Conservation (phyloP, 1,139 yeast species). For the Suhomyces wounanorum region DNA sequence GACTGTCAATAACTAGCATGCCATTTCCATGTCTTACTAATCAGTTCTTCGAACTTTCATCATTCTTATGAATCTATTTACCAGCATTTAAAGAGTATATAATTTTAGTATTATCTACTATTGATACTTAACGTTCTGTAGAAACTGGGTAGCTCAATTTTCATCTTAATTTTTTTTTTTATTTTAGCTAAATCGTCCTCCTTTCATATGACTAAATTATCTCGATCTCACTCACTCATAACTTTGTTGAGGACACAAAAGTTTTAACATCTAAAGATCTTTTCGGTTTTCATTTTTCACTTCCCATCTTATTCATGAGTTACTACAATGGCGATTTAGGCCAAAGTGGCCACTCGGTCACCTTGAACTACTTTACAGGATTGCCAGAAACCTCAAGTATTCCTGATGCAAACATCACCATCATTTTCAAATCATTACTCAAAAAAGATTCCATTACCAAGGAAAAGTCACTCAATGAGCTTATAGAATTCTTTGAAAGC, state of each 20-base stretch:
- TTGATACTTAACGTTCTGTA: neutral
- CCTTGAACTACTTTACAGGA: conserved; percentile 76
- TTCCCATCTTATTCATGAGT: neutral
- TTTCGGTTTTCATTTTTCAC: neutral
- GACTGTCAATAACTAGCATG: too few relatives aligned
- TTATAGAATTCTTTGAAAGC: conserved; percentile 25
- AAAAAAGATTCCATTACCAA: conserved; percentile 83
- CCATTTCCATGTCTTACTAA: neutral
- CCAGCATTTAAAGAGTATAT: neutral
- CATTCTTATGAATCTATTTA: neutral
- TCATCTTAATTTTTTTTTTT: too few relatives aligned
- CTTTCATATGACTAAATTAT: too few relatives aligned
- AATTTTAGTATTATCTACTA: neutral
- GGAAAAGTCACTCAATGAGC: conserved; percentile 72
- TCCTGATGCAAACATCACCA: conserved; percentile 56
- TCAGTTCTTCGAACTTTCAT: neutral
- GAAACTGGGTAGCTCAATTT: neutral
- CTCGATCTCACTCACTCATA: neutral
- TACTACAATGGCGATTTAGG: conserved; percentile 34
- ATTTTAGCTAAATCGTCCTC: too few relatives aligned
- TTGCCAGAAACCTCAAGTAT: conserved; percentile 69
- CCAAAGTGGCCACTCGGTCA: conserved; percentile 62
- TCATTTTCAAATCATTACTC: conserved; percentile 70
- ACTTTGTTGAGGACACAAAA: neutral
- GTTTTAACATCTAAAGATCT: neutral